These are phyloP conservation scores for Fusarium nematophilum DNA, from an alignment of 2,329 filamentous ascomycete species.

Conservation along the genomic window DNA sequence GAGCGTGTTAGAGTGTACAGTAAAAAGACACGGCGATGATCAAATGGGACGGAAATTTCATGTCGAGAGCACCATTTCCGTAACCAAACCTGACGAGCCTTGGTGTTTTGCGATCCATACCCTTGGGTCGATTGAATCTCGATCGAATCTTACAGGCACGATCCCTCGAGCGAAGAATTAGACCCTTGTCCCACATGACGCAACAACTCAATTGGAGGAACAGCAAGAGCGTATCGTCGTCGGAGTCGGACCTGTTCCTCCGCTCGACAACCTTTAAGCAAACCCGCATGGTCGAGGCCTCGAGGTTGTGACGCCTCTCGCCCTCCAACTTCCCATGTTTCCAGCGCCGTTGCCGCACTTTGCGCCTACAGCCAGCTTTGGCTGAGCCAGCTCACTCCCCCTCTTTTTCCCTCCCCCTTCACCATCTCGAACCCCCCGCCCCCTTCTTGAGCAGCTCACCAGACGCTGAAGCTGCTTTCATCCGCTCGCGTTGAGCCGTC, in stretches of 20 bases:
- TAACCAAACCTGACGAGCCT: not conserved
- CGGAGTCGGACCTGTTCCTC: constrained; percentile 22
- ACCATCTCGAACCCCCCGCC: not conserved
- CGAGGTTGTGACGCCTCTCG: too few species aligned
- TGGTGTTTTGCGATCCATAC: constrained; percentile 5
- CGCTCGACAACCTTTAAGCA: constrained; percentile 6
- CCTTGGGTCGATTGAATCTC: constrained; percentile 26
- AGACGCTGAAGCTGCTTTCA: too few species aligned
- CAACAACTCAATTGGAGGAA: constrained; percentile 4
- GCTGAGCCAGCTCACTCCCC: not conserved
- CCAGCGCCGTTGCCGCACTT: not conserved
- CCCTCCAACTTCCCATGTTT: not conserved
- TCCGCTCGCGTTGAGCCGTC: constrained; percentile 19
- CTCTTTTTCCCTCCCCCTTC: constrained; percentile 1
- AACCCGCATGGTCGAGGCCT: constrained; percentile 5
- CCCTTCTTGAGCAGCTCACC: constrained; percentile 3
- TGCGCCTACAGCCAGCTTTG: constrained; percentile 2
- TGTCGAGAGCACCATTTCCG: not conserved
- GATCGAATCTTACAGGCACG: constrained; percentile 19
- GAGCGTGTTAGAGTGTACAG: too few species aligned
- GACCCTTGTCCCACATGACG: constrained; percentile 11
- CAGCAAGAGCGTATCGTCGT: constrained; percentile 10
- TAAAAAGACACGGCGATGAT: too few species aligned
- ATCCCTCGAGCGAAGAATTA: not conserved
- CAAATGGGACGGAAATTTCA: not conserved